Conservation (phyloP, 768 basidiomycete genomes). For the Lentinula raphanica region DNA sequence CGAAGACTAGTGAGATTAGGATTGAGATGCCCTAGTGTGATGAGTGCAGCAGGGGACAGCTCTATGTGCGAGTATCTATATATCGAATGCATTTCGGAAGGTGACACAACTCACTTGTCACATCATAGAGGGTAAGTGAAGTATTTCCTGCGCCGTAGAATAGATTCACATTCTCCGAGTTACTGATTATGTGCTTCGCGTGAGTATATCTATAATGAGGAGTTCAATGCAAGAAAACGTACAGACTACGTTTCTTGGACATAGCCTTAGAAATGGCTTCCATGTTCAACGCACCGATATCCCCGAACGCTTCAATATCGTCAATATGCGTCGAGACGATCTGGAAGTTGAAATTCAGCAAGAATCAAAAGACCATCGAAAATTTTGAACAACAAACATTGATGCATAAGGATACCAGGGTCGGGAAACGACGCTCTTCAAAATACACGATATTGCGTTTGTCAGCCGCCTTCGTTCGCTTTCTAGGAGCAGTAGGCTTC, state of each 20-base stretch:
- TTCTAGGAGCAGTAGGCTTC: slow-evolving; percentile 56
- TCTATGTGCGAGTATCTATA: slow-evolving; percentile 37
- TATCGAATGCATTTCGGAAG: background rate
- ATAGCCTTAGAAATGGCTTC: slow-evolving; percentile 80
- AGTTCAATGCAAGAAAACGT: slow-evolving; percentile 27
- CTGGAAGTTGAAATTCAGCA: slow-evolving; percentile 28
- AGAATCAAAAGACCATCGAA: background rate
- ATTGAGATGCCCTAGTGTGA: slow-evolving; percentile 72
- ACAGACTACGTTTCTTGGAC: slow-evolving; percentile 79
- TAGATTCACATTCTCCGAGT: slow-evolving; percentile 69
- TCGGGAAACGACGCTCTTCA: slow-evolving; percentile 65
- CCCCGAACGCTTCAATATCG: slow-evolving; percentile 84
- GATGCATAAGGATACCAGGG: slow-evolving; percentile 77
- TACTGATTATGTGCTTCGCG: slow-evolving; percentile 36
- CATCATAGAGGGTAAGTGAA: slow-evolving; percentile 76
- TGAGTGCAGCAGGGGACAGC: slow-evolving; percentile 61
- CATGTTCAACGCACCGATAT: slow-evolving; percentile 81
- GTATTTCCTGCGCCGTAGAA: slow-evolving; percentile 77
- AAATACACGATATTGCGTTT: slow-evolving; percentile 64
- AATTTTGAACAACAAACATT: slow-evolving; percentile 38
- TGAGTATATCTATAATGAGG: slow-evolving; percentile 2
- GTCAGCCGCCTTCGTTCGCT: slow-evolving; percentile 59
- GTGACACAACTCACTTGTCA: slow-evolving; percentile 60
- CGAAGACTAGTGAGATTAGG: slow-evolving; percentile 76
- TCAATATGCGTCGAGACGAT: slow-evolving; percentile 82